Evolutionary conservation across 2,329 filamentous ascomycete species (phyloP), one percentile per base, ranked within the genome.

Genomic region (Exophiala bonariae): DNA sequence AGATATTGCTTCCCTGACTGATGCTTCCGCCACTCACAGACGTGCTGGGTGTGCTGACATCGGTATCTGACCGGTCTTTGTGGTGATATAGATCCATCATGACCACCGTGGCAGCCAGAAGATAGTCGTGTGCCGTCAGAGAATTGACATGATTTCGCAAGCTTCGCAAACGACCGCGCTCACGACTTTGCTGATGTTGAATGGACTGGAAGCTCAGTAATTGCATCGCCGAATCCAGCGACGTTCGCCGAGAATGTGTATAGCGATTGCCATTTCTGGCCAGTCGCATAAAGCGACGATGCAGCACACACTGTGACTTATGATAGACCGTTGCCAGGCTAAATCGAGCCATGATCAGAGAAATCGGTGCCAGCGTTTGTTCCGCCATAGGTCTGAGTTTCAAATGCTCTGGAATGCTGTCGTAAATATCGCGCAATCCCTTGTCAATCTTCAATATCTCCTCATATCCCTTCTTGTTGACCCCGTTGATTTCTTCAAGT

Each of bases 231-330:
- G 91, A 87, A 60, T 96, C 89, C 32, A 97, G 85, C 54, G 89
- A 93, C 17, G 84, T 86, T 32, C 85, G 83, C 22, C 92, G 81
- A 2, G 90, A 96, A 62, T 93, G 89, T 7, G 83, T 81, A 61
- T 95, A 97, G 7, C 90, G 80, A 8, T 86, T 75, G 59, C 92
- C 93, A 49, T 87, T 81, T 38, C 87, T 77, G 4, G 90, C 87
- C 49, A 84, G 81, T n/a, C 81, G 76, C 48, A 96, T 78, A 65
- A 93, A 96, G 55, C 90, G 90, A 41, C 90, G 81, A 66, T 99
- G 93, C 31, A 99, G 78, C 17, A 96, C 80, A 60, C 89, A 95
- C 59, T 95, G 79, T 14, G 90, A 87, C 69, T 95, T 96, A 55
- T 95, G 83, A 63, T 90, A 95, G 4, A 96, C 71, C 40, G 93